These are phyloP conservation scores for Lecanicillium sp. DNA, from an alignment of 2,329 filamentous ascomycete genomes.

Conservation along the genomic window DNA sequence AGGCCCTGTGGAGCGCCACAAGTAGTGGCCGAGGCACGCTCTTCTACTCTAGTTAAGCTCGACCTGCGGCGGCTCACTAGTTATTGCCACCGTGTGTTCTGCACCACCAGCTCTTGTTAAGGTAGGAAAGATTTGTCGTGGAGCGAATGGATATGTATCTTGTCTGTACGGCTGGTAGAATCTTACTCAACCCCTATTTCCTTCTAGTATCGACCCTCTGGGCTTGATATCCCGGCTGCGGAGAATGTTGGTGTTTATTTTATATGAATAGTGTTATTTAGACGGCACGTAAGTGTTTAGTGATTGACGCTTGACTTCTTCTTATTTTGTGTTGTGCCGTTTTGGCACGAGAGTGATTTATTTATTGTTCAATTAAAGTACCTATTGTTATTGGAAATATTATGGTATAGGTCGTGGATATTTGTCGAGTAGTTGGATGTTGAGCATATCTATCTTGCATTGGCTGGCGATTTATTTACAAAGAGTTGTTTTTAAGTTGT, in stretches of 20 bases:
- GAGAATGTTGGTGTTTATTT: background rate
- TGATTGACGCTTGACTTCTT: conserved; percentile 20
- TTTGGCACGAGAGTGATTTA: conserved; percentile 32
- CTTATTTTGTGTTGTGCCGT: conserved; percentile 28
- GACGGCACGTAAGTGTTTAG: background rate
- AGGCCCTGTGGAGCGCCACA: no score
- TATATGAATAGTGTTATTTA: conserved; percentile 18
- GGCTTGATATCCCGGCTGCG: background rate
- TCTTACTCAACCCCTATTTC: conserved; percentile 30
- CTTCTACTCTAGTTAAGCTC: no score
- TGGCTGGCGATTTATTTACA: conserved; percentile 15
- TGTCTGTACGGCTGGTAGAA: conserved; percentile 19
- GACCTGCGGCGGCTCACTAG: conserved; percentile 19
- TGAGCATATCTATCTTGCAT: background rate
- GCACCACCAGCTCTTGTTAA: conserved; percentile 24
- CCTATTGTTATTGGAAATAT: background rate
- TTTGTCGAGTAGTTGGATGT: background rate
- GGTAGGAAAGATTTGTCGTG: no score
- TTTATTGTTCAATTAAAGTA: conserved; percentile 21
- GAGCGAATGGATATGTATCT: conserved; percentile 30
- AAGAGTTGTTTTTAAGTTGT: conserved; percentile 35
- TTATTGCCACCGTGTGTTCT: conserved; percentile 22
- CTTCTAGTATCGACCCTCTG: conserved; percentile 22
- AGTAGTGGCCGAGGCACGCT: no score
- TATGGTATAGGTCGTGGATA: background rate